Evolutionary conservation across 768 basidiomycete species (phyloP).

Genomic region (Postia placenta): DNA sequence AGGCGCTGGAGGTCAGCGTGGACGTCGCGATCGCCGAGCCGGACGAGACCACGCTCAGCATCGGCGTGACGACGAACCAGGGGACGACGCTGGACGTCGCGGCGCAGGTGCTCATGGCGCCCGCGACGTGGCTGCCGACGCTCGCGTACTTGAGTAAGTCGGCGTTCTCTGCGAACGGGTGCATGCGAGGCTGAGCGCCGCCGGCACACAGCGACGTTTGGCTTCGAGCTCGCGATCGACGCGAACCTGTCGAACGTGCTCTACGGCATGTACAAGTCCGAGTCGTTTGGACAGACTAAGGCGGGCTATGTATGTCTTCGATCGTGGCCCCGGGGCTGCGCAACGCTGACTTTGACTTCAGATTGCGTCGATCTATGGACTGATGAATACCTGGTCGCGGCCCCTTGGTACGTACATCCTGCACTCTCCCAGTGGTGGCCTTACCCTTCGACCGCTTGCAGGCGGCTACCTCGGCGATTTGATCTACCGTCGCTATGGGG

Average conservation of each 20-base stretch:
- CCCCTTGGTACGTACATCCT: no score
- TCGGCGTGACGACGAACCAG: slow-evolving; percentile 30
- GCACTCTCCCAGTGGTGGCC: background rate
- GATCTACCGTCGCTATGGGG: slow-evolving; percentile 37
- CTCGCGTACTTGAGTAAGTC: slow-evolving; percentile 34
- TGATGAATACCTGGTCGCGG: slow-evolving; percentile 46
- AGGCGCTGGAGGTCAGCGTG: background rate
- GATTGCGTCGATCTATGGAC: slow-evolving; percentile 31
- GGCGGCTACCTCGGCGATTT: slow-evolving; percentile 40
- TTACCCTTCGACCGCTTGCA: slow-evolving; percentile 17
- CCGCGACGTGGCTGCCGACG: slow-evolving; percentile 50
- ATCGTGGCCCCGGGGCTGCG: slow-evolving; percentile 4
- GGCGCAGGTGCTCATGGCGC: slow-evolving; percentile 29
- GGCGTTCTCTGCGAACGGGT: background rate
- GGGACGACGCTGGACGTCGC: slow-evolving; percentile 29
- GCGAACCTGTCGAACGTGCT: slow-evolving; percentile 44
- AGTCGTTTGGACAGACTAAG: slow-evolving; percentile 38
- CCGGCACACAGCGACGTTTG: slow-evolving; percentile 37
- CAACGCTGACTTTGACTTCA: background rate
- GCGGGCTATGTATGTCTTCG: slow-evolving; percentile 36
- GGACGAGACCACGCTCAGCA: slow-evolving; percentile 2
- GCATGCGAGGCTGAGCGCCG: background rate
- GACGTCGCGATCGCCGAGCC: background rate
- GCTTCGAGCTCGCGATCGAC: slow-evolving; percentile 53
- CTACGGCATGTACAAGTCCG: slow-evolving; percentile 28